Conservation (phyloP, 768 basidiomycete genomes). For the Psilocybe azurescens region DNA sequence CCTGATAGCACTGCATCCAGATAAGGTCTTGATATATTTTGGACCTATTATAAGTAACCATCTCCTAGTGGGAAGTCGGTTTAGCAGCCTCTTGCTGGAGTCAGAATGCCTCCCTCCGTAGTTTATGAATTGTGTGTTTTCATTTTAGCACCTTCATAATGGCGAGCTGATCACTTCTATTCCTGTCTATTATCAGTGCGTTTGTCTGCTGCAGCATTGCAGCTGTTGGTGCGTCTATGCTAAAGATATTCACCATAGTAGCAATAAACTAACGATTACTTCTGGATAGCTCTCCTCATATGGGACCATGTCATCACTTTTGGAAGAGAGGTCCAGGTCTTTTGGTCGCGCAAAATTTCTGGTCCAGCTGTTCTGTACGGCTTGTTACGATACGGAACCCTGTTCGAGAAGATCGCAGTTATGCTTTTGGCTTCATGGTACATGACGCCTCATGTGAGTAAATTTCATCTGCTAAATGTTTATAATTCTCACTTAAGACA, state of each 20-base stretch:
- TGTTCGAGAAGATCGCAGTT: slow-evolving; percentile 35
- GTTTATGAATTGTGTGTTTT: slow-evolving; percentile 18
- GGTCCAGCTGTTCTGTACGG: slow-evolving; percentile 32
- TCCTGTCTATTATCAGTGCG: slow-evolving; percentile 22
- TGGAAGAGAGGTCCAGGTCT: slow-evolving; percentile 27
- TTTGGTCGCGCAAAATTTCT: slow-evolving; percentile 34
- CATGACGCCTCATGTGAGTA: slow-evolving; percentile 33
- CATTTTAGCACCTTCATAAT: not conserved
- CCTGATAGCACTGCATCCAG: not conserved
- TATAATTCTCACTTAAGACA: too few species aligned
- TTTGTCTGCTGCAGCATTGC: slow-evolving; percentile 38
- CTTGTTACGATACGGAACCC: slow-evolving; percentile 34
- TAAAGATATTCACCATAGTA: too few species aligned
- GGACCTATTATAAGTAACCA: not conserved
- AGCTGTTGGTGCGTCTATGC: slow-evolving; percentile 27
- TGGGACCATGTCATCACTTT: slow-evolving; percentile 36
- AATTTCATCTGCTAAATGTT: not conserved
- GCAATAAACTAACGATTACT: not conserved
- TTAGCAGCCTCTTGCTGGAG: not conserved
- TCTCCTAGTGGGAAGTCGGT: not conserved
- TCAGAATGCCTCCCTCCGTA: slow-evolving; percentile 14
- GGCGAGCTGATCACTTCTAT: not conserved
- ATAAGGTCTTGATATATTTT: not conserved
- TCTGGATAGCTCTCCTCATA: slow-evolving; percentile 30
- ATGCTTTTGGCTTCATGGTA: slow-evolving; percentile 37